phyloP scores from a whole-genome alignment of 306 rosid genomes.

The Medicago ruthenica region DNA sequence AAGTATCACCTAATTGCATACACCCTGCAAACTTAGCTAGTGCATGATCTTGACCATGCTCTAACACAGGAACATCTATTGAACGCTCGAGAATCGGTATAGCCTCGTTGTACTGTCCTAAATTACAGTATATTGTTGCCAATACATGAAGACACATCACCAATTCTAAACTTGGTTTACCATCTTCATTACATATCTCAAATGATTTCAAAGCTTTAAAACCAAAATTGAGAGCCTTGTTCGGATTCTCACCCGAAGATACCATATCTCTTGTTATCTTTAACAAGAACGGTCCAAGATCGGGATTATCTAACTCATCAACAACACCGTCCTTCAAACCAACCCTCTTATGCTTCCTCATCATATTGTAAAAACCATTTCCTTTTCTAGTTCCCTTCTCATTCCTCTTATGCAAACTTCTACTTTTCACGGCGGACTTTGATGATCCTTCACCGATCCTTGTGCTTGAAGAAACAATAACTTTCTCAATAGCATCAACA shows the following conservation, averaged over 20 bases:
- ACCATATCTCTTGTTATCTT: slow-evolving; percentile 78
- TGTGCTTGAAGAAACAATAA: slow-evolving; percentile 36
- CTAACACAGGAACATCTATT: slow-evolving; percentile 74
- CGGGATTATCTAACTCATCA: slow-evolving; percentile 62
- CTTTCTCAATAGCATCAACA: slow-evolving; percentile 44
- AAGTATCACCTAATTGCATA: slow-evolving; percentile 88
- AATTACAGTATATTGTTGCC: slow-evolving; percentile 77
- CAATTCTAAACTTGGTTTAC: slow-evolving; percentile 65
- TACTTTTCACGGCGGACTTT: slow-evolving; percentile 49
- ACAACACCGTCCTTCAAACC: slow-evolving; percentile 54
- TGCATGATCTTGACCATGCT: slow-evolving; percentile 74
- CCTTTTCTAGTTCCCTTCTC: slow-evolving; percentile 55
- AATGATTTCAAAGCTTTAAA: slow-evolving; percentile 71
- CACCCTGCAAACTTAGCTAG: slow-evolving; percentile 91
- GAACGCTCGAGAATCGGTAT: slow-evolving; percentile 83
- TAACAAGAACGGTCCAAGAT: slow-evolving; percentile 70
- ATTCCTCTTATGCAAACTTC: slow-evolving; percentile 47
- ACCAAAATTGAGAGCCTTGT: slow-evolving; percentile 66
- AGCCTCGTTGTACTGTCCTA: slow-evolving; percentile 71
- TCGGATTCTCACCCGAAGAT: slow-evolving; percentile 67
- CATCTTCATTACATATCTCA: slow-evolving; percentile 60
- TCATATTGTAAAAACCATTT: slow-evolving; percentile 48
- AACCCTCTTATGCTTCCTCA: slow-evolving; percentile 60
- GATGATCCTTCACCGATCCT: slow-evolving; percentile 50
- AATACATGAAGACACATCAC: slow-evolving; percentile 88